Percentiles rank a stretch among this genome's conserved stretches.
phyloP scores from a whole-genome alignment of 495 filamentous ascomycete genomes.

The Halenospora varia region DNA sequence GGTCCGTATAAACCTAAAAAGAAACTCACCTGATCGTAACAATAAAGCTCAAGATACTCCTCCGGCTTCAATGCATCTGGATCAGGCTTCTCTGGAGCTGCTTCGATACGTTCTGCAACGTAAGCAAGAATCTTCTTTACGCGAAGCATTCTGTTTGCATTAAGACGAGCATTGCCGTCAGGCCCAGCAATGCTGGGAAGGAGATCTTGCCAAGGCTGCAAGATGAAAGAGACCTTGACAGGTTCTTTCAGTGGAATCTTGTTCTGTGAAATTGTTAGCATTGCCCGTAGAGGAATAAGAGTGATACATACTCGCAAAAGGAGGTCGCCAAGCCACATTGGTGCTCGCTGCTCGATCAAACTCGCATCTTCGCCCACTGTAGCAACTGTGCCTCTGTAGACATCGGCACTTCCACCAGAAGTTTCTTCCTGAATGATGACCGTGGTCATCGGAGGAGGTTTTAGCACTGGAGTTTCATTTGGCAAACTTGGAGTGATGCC shows the following conservation, averaged over 20 bases:
- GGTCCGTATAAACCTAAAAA: not conserved
- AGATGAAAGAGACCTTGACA: conserved; percentile 85
- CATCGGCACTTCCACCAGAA: conserved; percentile 83
- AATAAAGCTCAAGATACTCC: conserved; percentile 90
- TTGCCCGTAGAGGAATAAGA: not conserved
- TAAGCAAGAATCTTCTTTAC: conserved; percentile 94
- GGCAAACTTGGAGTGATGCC: conserved; percentile 72
- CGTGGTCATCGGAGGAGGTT: conserved; percentile 71
- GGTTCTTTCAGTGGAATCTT: conserved; percentile 84
- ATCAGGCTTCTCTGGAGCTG: conserved; percentile 47
- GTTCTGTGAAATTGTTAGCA: conserved; percentile 53
- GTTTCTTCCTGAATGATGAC: conserved; percentile 96
- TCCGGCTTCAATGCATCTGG: conserved; percentile 69
- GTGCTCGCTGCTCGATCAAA: conserved; percentile 76
- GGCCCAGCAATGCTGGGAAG: conserved; percentile 65
- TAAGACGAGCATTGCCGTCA: conserved; percentile 78
- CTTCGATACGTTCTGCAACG: conserved; percentile 86
- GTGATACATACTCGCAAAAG: conserved; percentile 58
- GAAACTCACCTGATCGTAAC: conserved; percentile 77
- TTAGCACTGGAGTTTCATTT: conserved; percentile 80
- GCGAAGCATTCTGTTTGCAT: conserved; percentile 94
- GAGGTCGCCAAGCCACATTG: conserved; percentile 91
- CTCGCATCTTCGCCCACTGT: conserved; percentile 74
- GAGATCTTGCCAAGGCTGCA: conserved; percentile 77
- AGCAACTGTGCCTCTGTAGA: conserved; percentile 84